Percentiles rank a stretch among this genome's conserved stretches.
phyloP scores from a whole-genome alignment of 2,329 filamentous ascomycete species.

The Colletotrichum camelliae region DNA sequence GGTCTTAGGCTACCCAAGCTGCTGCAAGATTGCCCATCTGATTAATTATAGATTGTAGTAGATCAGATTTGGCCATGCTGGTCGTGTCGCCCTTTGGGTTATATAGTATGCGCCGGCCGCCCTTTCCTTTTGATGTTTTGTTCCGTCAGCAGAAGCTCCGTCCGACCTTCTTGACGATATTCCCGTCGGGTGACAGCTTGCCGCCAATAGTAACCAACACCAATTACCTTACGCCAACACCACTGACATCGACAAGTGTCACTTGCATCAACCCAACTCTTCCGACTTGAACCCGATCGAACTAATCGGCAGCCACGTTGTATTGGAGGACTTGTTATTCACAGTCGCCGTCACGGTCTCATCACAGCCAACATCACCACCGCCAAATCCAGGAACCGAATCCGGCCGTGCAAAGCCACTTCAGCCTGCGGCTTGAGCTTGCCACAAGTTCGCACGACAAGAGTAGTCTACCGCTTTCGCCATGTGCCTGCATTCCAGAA shows the following conservation, averaged over 20 bases:
- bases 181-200: not conserved
- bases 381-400: not conserved
- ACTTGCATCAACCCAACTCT: not conserved
- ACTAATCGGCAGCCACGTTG: not conserved
- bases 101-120: not conserved
- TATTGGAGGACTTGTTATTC: not conserved
- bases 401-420: not conserved
- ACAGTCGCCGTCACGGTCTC: not conserved
- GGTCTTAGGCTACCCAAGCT: not conserved
- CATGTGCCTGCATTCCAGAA: not conserved
- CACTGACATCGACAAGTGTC: not conserved
- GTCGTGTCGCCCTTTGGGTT: not conserved
- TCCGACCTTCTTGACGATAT: not conserved
- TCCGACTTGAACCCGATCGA: not conserved
- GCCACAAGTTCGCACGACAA: not conserved
- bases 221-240: not conserved
- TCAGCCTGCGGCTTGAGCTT: not conserved
- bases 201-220: not conserved
- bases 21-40: conserved; percentile 7
- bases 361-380: not conserved
- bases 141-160: not conserved
- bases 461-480: not conserved
- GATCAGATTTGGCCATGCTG: not conserved
- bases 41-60: conserved; percentile 11
- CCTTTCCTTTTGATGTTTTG: not conserved